Conservation (phyloP, 306 rosid genomes). For the Cucurbita moschata region DNA sequence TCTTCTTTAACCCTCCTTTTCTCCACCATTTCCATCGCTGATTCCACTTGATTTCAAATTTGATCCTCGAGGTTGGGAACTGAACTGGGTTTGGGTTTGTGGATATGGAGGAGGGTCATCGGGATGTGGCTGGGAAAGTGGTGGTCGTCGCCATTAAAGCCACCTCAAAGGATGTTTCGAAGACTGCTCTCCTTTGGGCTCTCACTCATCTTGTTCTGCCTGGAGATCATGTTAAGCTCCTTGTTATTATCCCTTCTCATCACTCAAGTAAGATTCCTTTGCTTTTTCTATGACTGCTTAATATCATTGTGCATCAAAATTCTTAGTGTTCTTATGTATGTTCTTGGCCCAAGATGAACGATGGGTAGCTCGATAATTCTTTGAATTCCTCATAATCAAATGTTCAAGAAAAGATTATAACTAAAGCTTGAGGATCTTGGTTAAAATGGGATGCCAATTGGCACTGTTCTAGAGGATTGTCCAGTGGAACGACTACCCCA, state of each 20-base stretch:
- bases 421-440: too few relatives aligned
- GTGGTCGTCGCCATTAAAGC: conserved; percentile 89
- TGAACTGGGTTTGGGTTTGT: not conserved
- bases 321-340: not conserved
- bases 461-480: too few relatives aligned
- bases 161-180: conserved; percentile 61
- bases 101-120: conserved; percentile 17
- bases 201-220: conserved; percentile 93
- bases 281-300: not conserved
- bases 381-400: too few relatives aligned
- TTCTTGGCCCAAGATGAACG: not conserved
- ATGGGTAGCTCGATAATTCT: not conserved
- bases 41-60: not conserved
- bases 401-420: too few relatives aligned
- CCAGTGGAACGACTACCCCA: too few relatives aligned
- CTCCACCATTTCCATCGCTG: conserved; percentile 12
- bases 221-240: conserved; percentile 77
- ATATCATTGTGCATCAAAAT: not conserved
- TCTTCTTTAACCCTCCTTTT: conserved; percentile 5
- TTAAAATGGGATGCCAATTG: too few relatives aligned
- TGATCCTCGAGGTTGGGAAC: not conserved
- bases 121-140: conserved; percentile 46
- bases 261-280: conserved; percentile 34
- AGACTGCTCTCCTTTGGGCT: conserved; percentile 77
- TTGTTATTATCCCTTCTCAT: conserved; percentile 54